phyloP scores from a whole-genome alignment of 306 rosid species.

The barrel medic (Medicago truncatula) region MtrunA17r5.0-ANR NC_053048.1:31174501-31175000 shows the following conservation, averaged over 20 bases:
- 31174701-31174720: conserved; percentile 10
- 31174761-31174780: conserved; percentile 2
- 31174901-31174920: conserved; percentile 12
- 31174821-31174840: conserved; percentile 8
- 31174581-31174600: conserved; percentile 24
- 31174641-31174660: conserved; percentile 18
- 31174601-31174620: conserved; percentile 31
- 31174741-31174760: background rate
- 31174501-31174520: conserved; percentile 9
- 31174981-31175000: conserved; percentile 26
- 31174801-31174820: conserved; percentile 26
- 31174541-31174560: conserved; percentile 24
- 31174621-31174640: background rate
- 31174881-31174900: background rate
- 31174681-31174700: conserved; percentile 6
- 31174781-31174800: background rate
- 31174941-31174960: conserved; percentile 2
- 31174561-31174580: conserved; percentile 13
- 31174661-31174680: conserved; percentile 11
- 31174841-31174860: conserved; percentile 15
- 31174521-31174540: background rate
- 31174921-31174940: background rate
- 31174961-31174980: conserved; percentile 19
- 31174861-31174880: background rate
- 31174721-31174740: conserved; percentile 3